These are phyloP conservation scores for Cystobasidium tubakii DNA, from an alignment of 768 basidiomycete genomes.

Conservation along the genomic window DNA sequence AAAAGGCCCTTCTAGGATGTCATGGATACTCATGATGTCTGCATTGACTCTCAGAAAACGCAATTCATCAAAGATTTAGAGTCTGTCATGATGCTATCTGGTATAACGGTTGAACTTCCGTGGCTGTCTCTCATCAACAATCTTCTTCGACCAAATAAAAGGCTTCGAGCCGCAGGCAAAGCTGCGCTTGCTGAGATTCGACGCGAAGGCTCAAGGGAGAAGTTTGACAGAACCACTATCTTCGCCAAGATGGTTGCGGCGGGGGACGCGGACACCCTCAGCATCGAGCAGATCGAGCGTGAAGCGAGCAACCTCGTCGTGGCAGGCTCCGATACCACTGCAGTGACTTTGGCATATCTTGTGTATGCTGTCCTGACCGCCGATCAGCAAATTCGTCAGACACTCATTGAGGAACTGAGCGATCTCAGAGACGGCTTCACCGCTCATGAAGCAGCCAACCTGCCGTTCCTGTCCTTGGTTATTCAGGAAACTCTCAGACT, in stretches of 20 bases:
- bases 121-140: not conserved
- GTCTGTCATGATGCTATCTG: conserved; percentile 10
- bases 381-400: not conserved
- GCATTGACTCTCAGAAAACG: not conserved
- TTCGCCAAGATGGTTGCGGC: conserved; percentile 5
- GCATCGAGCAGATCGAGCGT: not conserved
- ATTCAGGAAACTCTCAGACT: conserved; percentile 12
- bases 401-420: not conserved
- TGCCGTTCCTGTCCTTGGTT: not conserved
- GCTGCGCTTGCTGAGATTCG: not conserved
- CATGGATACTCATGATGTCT: too few relatives aligned
- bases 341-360: not conserved
- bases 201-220: not conserved
- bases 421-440: not conserved
- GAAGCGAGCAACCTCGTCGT: conserved; percentile 9
- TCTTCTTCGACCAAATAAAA: not conserved
- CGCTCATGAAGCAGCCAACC: not conserved
- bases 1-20: not conserved
- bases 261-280: conserved; percentile 4
- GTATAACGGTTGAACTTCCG: conserved; percentile 9
- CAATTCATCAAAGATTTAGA: conserved; percentile 13
- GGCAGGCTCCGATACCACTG: conserved; percentile 18
- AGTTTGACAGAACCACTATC: not conserved
- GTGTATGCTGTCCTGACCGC: conserved; percentile 5
- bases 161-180: conserved; percentile 1